Conservation (phyloP, 208 protist species). For the Leishmania major region DNA sequence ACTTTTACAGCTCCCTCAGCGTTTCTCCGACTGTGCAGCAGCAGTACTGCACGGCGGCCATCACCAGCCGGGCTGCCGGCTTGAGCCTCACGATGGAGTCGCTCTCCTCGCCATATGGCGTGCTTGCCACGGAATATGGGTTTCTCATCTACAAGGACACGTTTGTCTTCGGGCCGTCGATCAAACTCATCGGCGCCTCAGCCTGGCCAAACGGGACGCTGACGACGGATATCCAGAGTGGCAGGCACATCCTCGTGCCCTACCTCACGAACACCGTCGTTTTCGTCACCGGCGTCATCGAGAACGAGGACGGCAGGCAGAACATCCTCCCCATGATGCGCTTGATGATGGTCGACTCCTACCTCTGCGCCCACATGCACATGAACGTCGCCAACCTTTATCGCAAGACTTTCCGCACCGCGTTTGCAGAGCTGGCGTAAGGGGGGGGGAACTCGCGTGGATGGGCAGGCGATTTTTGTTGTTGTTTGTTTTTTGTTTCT, state of each 20-base stretch:
- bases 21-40: constrained; percentile 18
- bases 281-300: constrained; percentile 22
- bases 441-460: not conserved
- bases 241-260: constrained; percentile 21
- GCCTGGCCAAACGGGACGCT: constrained; percentile 13
- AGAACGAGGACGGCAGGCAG: not conserved
- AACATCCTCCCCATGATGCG: constrained; percentile 29
- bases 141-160: constrained; percentile 28
- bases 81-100: constrained; percentile 33
- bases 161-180: constrained; percentile 24
- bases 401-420: not conserved
- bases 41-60: constrained; percentile 25
- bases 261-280: constrained; percentile 23
- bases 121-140: constrained; percentile 14
- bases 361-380: constrained; percentile 25
- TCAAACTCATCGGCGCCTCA: constrained; percentile 29
- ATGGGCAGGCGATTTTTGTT: not conserved
- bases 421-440: constrained; percentile 10
- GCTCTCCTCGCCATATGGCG: constrained; percentile 12
- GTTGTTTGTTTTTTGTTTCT: not conserved
- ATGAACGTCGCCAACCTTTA: constrained; percentile 8
- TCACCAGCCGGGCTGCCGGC: constrained; percentile 10
- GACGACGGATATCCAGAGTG: constrained; percentile 17
- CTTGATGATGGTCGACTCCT: constrained; percentile 22
- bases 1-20: constrained; percentile 23